Evolutionary conservation across 352 stramenopile genomes (phyloP).

Genomic region (Globisporangium camurandrum): DNA sequence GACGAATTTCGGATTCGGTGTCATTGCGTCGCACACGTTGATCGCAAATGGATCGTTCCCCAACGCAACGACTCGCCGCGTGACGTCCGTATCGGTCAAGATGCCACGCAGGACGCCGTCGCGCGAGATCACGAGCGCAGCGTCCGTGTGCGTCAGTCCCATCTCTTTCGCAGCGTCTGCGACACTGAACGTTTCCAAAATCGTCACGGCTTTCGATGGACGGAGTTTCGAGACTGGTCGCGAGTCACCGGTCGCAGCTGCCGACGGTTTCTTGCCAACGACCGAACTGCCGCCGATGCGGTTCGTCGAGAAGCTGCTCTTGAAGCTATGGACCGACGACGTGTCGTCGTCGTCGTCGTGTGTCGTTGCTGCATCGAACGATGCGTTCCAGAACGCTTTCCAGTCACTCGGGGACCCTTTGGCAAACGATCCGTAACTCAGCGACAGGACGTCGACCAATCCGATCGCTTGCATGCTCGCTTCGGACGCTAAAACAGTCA

Average conservation of each 20-base stretch:
- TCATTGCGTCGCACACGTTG: slow-evolving; percentile 81
- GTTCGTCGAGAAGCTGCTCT: slow-evolving; percentile 63
- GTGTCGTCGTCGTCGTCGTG: slow-evolving; percentile 70
- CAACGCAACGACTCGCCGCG: slow-evolving; percentile 72
- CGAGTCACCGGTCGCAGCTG: slow-evolving; percentile 70
- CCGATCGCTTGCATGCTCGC: slow-evolving; percentile 57
- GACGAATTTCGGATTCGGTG: slow-evolving; percentile 83
- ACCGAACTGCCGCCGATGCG: slow-evolving; percentile 28
- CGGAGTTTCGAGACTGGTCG: slow-evolving; percentile 86
- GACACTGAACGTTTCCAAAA: slow-evolving; percentile 79
- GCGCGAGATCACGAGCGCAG: slow-evolving; percentile 89
- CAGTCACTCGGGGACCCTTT: slow-evolving; percentile 84
- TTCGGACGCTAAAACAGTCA: slow-evolving; percentile 75
- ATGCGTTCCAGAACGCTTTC: slow-evolving; percentile 88
- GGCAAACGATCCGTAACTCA: slow-evolving; percentile 85
- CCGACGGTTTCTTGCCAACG: slow-evolving; percentile 24
- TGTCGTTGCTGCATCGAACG: slow-evolving; percentile 46
- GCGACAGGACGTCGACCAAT: slow-evolving; percentile 80
- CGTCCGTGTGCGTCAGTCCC: slow-evolving; percentile 84
- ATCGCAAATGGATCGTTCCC: slow-evolving; percentile 84
- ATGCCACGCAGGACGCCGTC: slow-evolving; percentile 91
- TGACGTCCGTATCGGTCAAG: slow-evolving; percentile 92
- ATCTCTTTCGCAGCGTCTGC: slow-evolving; percentile 88
- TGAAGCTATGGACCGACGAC: slow-evolving; percentile 78
- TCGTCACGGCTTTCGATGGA: slow-evolving; percentile 87